Evolutionary conservation across 2,329 filamentous ascomycete species (phyloP).

Genomic region (Cladosporium sp.): DNA sequence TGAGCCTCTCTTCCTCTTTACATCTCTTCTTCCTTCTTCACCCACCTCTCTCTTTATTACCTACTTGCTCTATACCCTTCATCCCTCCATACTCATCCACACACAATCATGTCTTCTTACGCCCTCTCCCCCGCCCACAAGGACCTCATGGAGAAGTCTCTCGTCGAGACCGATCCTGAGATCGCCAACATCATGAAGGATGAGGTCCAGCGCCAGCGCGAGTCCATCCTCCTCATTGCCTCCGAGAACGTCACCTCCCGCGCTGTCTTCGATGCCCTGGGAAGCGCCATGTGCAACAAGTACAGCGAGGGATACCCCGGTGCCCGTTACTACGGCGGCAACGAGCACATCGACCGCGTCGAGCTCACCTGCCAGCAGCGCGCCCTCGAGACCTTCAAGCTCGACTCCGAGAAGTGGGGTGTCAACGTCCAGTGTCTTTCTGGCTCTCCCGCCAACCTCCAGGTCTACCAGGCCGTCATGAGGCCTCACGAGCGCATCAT

Average conservation of each 20-base stretch:
- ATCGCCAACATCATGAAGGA: conserved; percentile 95
- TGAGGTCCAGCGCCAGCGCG: conserved; percentile 93
- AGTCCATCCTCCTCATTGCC: conserved; percentile 97
- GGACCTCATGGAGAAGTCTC: conserved; percentile 88
- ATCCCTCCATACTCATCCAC: neutral
- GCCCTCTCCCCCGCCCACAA: conserved; percentile 62
- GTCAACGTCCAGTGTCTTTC: conserved; percentile 97
- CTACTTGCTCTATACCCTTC: too few relatives aligned
- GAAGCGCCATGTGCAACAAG: conserved; percentile 90
- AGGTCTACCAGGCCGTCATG: conserved; percentile 89
- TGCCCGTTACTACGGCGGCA: conserved; percentile 97
- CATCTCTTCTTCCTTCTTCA: neutral
- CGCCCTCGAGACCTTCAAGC: conserved; percentile 84
- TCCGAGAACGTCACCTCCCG: conserved; percentile 99
- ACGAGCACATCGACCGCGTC: conserved; percentile 96
- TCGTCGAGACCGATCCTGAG: conserved; percentile 87
- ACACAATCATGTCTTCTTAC: conserved; percentile 39
- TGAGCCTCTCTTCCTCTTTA: too few relatives aligned
- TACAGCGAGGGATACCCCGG: conserved; percentile 99
- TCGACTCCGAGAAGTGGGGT: conserved; percentile 87
- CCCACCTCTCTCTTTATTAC: neutral
- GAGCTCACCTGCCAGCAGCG: conserved; percentile 93
- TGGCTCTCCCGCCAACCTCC: conserved; percentile 68
- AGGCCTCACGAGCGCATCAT: conserved; percentile 91
- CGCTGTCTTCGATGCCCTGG: conserved; percentile 94